phyloP scores from a whole-genome alignment of 768 basidiomycete genomes.

The Tricholomella constricta region DNA sequence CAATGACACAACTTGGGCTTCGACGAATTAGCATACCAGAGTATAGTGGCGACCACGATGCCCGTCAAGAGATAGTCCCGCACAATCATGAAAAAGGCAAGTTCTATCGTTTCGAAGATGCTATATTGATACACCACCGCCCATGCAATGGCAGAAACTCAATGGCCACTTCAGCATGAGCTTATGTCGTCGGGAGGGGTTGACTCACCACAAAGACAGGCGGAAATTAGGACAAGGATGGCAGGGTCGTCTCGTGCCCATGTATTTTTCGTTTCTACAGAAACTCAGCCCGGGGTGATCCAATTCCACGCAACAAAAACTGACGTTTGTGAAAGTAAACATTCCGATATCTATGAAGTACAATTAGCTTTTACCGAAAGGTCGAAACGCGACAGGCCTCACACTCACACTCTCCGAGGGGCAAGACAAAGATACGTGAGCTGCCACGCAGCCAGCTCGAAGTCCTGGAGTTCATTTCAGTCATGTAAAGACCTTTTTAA shows the following conservation, averaged over 20 bases:
- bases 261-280: constrained; percentile 91
- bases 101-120: constrained; percentile 53
- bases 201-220: constrained; percentile 69
- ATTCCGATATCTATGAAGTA: constrained; percentile 73
- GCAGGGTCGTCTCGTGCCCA: constrained; percentile 99
- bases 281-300: not conserved
- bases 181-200: not conserved
- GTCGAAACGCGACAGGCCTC: constrained; percentile 14
- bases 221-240: constrained; percentile 83
- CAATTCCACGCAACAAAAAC: constrained; percentile 22
- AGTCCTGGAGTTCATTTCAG: constrained; percentile 61
- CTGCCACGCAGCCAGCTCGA: constrained; percentile 96
- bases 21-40: constrained; percentile 56
- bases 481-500: not conserved
- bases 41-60: constrained; percentile 66
- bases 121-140: constrained; percentile 77
- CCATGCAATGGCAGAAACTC: constrained; percentile 87
- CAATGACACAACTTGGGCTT: not conserved
- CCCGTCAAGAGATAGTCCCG: constrained; percentile 88
- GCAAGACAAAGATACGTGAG: constrained; percentile 91
- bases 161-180: not conserved
- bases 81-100: constrained; percentile 81
- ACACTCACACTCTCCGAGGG: constrained; percentile 82
- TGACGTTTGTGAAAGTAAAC: constrained; percentile 97
- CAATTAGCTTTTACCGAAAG: constrained; percentile 15